These are phyloP conservation scores for Malus hybrid DNA, from an alignment of 331 rosid species.

Conservation along the genomic window DNA sequence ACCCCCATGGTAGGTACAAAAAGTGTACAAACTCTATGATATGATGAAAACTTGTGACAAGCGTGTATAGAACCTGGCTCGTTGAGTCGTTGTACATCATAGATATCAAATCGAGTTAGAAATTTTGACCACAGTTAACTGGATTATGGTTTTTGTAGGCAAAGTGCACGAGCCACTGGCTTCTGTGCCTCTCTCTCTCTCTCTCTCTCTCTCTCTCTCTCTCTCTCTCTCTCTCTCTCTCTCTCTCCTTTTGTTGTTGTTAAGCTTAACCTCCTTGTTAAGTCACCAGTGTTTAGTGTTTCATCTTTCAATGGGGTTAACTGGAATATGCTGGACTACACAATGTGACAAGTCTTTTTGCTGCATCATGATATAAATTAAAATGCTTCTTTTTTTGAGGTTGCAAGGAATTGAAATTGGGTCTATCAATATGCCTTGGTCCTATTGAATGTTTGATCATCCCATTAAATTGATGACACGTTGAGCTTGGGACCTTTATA, in stretches of 20 bases:
- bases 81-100: neutral
- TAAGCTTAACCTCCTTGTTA: neutral
- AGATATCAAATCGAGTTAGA: neutral
- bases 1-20: conserved; percentile 9
- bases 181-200: too few species aligned
- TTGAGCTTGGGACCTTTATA: too few species aligned
- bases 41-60: conserved; percentile 14
- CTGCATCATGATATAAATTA: neutral
- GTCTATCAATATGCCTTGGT: too few species aligned
- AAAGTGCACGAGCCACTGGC: too few species aligned
- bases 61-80: neutral
- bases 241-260: too few species aligned
- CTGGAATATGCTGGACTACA: too few species aligned
- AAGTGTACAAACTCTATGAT: conserved; percentile 15
- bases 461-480: too few species aligned
- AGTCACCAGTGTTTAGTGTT: too few species aligned
- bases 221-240: accelerated
- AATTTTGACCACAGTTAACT: neutral
- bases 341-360: neutral
- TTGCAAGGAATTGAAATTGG: neutral
- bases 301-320: too few species aligned
- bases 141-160: neutral
- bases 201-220: accelerated
- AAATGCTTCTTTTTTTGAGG: neutral
- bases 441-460: too few species aligned